Evolutionary conservation across 1,284 basidiomycete species (phyloP), one percentile per base, ranked within the genome.

Genomic region (Sporisorium exsertum): DNA sequence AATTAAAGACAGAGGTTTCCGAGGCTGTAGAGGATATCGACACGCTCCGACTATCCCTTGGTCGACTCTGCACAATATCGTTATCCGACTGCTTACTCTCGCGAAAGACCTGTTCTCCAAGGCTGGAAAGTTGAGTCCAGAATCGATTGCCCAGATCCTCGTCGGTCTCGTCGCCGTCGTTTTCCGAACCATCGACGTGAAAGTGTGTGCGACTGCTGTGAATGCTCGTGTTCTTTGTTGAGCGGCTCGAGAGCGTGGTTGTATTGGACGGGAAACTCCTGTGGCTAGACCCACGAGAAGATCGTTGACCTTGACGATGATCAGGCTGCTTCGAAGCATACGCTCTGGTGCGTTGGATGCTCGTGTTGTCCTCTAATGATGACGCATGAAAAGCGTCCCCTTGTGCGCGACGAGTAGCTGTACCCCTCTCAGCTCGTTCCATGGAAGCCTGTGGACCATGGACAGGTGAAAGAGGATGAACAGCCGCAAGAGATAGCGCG

Each of bases 41-140:
- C 2, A 43, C 51, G 46, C 27, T 59, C 22, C 56, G 33, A 1
- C 16, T 20, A 1, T 37, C 47, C 26, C 13, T 29, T 13, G 22
- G 6, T 5, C 46, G 33, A 24, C 5, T 24, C 1, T 15, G 24
- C 7, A 16, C 40, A 20, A 6, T 13, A n/a, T 42, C 26, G 8
- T 27, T 22, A 3, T 18, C 22, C 0, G 32, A 15, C 20, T 42
- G 45, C 9, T 18, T 32, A n/a, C 43, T 55, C 24, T 66, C 58
- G 5, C 63, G 54, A 10, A 33, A 51, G 16, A 72, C 59, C 35
- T 65, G 63, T 32, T 58, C 43, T 3, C 69, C 63, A 2, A 72
- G 47, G n/a, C 26, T 54, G 12, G 56, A 63, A 13, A 66, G 46
- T 8, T 66, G 63, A 0, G 63, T 62, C 69, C 69, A 72, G 35